phyloP scores from a whole-genome alignment of 805 yeast genomes.

The Zygotorulaspora danielsina region DNA sequence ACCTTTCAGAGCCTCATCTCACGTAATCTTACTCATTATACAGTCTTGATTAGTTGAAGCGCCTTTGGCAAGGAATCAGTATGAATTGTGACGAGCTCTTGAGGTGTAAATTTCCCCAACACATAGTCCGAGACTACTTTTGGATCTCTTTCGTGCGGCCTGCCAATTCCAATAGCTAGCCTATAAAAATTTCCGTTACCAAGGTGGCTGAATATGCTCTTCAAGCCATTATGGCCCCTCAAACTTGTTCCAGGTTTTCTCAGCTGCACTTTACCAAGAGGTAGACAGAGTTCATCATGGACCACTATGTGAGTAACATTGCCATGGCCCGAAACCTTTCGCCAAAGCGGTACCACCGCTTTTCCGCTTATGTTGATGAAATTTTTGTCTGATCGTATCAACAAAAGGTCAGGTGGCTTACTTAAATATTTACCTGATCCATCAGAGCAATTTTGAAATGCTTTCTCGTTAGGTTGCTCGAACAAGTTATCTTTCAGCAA shows the following conservation, averaged over 20 bases:
- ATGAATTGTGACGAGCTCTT: conserved; percentile 43
- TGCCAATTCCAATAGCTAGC: conserved; percentile 73
- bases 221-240: conserved; percentile 83
- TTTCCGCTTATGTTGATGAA: conserved; percentile 71
- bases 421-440: conserved; percentile 15
- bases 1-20: too few relatives aligned
- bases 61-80: conserved; percentile 41
- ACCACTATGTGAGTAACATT: conserved; percentile 51
- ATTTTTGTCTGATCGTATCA: conserved; percentile 46
- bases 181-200: conserved; percentile 55
- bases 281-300: conserved; percentile 74
- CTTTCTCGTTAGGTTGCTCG: conserved; percentile 10
- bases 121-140: conserved; percentile 58
- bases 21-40: too few relatives aligned
- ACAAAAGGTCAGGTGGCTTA: conserved; percentile 33
- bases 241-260: conserved; percentile 57
- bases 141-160: conserved; percentile 47
- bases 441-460: conserved; percentile 11
- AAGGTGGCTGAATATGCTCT: conserved; percentile 46
- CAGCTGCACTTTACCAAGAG: conserved; percentile 61
- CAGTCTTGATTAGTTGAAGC: conserved; percentile 34
- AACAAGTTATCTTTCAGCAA: conserved; percentile 26
- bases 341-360: conserved; percentile 49
- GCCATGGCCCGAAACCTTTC: conserved; percentile 30
- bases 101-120: conserved; percentile 45